These are phyloP conservation scores for Vaccinium macrocarpon DNA, from an alignment of 148 eudicot species.

Conservation along the genomic window DNA sequence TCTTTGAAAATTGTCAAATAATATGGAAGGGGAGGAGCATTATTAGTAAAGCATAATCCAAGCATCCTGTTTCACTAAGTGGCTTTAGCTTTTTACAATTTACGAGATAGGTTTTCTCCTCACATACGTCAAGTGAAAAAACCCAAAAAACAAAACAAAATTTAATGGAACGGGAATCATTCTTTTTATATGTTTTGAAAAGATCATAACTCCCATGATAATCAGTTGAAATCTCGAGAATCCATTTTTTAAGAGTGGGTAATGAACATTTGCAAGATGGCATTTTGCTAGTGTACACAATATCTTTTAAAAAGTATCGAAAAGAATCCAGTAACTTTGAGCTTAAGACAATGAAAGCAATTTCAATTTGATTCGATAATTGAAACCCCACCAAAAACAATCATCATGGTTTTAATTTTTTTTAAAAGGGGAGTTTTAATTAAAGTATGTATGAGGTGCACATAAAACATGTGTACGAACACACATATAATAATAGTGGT, in stretches of 20 bases:
- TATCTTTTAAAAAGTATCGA: background rate
- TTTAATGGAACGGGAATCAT: background rate
- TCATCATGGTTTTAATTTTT: background rate
- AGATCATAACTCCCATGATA: background rate
- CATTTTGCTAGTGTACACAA: background rate
- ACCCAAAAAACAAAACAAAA: no score
- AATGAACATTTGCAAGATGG: background rate
- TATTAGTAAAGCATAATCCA: no score
- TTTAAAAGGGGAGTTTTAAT: no score
- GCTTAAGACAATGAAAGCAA: background rate
- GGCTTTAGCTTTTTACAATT: no score
- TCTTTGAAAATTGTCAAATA: no score
- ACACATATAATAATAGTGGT: background rate
- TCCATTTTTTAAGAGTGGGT: background rate
- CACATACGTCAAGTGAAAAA: no score
- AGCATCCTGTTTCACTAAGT: no score
- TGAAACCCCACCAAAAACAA: background rate
- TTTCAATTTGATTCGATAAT: background rate
- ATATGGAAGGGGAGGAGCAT: no score
- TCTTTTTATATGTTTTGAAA: background rate
- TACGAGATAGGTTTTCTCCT: no score
- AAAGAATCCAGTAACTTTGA: background rate
- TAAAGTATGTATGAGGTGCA: slow-evolving; percentile 9
- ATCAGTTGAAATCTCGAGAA: background rate
- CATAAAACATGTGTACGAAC: background rate